Base-by-base conservation (phyloP, 139 green algal genomes). In the Chlamydomonas sp. region DNA sequence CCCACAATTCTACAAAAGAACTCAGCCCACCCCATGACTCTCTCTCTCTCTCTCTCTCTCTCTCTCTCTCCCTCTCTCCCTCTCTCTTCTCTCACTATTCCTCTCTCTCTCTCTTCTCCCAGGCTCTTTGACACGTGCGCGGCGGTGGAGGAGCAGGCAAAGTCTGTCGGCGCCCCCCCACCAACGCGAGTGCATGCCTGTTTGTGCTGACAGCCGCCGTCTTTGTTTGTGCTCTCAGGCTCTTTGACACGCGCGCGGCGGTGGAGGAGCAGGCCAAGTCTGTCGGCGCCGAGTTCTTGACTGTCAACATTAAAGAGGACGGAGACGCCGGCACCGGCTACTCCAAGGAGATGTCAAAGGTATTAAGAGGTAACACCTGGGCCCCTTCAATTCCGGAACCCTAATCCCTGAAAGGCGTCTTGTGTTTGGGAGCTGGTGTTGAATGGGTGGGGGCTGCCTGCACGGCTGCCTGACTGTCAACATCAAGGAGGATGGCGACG, bases 261-360 rank as follows among this genome's bases (percentile, higher is more conserved):
- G 83, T 91, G n/a, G 69, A 67, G 1, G 86, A 91, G 79, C 87
- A 93, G 74, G 88, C 86, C 62, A 88, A 90, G 72, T 87, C 78
- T 0, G 69, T 93, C 68, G 89, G 89, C 13, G 89, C 85, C 30
- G 89, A 93, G 80, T 95, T 96, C 76, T 77, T 96, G 50, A 89
- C 81, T 6, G 81, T 91, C 2, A 74, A 91, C 26, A 71, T 92
- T n/a, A 43, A 68, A n/a, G 64, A 69, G 60, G 70, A 70, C 33
- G 70, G 70, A 2, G 59, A 74, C 24, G 29, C 63, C 20, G 48
- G 35, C 39, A 50, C 30, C 58, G 85, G 89, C 0, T 95, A 93
- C 70, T 85, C 83, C 69, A 93, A 93, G 81, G 87, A 92, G 75
- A 93, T 93, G 89, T 85, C 67, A 57, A 67, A 67, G 29, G 60